Evolutionary conservation across 768 basidiomycete species (phyloP).

Genomic region (Suillus luteus): DNA sequence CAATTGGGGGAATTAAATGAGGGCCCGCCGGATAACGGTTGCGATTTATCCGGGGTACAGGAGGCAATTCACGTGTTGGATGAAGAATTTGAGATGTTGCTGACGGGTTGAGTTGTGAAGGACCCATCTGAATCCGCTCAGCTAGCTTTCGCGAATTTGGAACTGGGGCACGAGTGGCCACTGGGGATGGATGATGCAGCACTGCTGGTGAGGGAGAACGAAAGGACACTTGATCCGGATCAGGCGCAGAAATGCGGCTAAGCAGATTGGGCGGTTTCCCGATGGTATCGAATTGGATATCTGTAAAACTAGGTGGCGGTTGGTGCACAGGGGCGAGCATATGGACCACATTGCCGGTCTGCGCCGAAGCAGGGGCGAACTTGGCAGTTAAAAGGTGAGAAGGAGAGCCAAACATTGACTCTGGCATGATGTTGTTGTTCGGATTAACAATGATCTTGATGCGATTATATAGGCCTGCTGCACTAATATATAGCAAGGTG

Average conservation of each 20-base stretch:
- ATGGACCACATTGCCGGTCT: constrained; percentile 1
- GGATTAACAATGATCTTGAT: background rate
- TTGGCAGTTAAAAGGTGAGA: constrained; percentile 21
- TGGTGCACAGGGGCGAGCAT: constrained; percentile 18
- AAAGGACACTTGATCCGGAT: constrained; percentile 28
- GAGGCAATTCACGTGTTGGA: background rate
- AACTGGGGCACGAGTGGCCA: background rate
- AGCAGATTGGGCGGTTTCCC: constrained; percentile 56
- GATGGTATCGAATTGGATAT: constrained; percentile 53
- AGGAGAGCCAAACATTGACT: constrained; percentile 34
- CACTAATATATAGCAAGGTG: background rate
- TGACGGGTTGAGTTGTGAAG: background rate
- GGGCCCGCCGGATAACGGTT: background rate
- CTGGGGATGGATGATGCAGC: constrained; percentile 12
- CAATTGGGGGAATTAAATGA: constrained; percentile 35
- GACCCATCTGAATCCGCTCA: constrained; percentile 1
- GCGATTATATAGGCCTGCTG: background rate
- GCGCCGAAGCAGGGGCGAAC: background rate
- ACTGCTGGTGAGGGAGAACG: constrained; percentile 31
- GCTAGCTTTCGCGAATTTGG: background rate
- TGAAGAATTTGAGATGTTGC: background rate
- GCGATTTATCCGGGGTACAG: constrained; percentile 5
- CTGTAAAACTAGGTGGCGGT: constrained; percentile 32
- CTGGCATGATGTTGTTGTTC: constrained; percentile 19
- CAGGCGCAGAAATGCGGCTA: constrained; percentile 46